Conservation (phyloP, 2,329 filamentous ascomycete species). For the Hymenoscyphus repandus region DNA sequence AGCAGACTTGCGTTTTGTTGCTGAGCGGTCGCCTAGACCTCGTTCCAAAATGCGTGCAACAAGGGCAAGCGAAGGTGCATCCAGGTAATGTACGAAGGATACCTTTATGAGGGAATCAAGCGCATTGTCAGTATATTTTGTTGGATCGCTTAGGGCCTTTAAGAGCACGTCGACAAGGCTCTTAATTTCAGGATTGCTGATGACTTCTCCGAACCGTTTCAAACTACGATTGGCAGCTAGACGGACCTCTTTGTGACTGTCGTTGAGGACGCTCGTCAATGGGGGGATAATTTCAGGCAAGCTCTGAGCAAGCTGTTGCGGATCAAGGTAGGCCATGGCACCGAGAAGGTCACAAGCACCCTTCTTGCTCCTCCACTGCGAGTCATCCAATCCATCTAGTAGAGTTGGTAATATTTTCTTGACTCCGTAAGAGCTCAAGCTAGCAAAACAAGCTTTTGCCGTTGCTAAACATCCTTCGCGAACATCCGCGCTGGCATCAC, state of each 20-base stretch:
- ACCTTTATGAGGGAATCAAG: constrained; percentile 94
- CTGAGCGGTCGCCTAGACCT: constrained; percentile 83
- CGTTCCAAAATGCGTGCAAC: constrained; percentile 94
- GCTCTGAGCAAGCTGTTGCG: constrained; percentile 86
- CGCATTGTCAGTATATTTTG: constrained; percentile 93
- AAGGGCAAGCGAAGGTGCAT: constrained; percentile 89
- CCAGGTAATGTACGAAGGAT: constrained; percentile 97
- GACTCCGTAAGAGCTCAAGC: constrained; percentile 90
- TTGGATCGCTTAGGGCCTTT: constrained; percentile 95
- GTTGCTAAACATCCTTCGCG: constrained; percentile 89
- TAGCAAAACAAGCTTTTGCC: constrained; percentile 89
- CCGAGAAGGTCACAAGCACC: constrained; percentile 94
- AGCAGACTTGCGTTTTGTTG: constrained; percentile 91
- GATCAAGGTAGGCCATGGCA: constrained; percentile 97
- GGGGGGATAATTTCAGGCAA: constrained; percentile 96
- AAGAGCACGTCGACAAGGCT: constrained; percentile 83
- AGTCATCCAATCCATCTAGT: constrained; percentile 85
- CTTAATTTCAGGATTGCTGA: constrained; percentile 96
- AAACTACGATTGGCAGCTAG: constrained; percentile 88
- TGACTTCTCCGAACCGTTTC: constrained; percentile 97
- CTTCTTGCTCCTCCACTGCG: constrained; percentile 98
- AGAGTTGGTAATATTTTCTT: constrained; percentile 90
- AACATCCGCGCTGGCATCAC: constrained; percentile 82
- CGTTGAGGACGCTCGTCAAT: constrained; percentile 86
- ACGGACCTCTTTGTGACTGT: constrained; percentile 96